Evolutionary conservation across 305 asterid genomes (phyloP).

Genomic region (Fraxinus floribunda): DNA sequence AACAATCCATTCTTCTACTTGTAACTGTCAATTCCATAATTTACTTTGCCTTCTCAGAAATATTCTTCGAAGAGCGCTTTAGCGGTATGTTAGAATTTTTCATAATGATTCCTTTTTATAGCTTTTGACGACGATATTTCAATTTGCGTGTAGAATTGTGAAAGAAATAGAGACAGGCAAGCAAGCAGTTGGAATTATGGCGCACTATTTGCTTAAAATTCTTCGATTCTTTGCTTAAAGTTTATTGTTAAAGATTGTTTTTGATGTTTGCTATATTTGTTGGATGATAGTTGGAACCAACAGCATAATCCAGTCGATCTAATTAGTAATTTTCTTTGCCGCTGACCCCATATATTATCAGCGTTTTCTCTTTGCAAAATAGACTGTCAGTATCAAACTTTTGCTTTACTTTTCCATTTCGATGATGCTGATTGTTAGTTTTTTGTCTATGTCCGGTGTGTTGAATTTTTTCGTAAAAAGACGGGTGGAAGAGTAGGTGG

Average conservation of each 20-base stretch:
- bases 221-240: neutral
- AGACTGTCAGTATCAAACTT: neutral
- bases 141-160: neutral
- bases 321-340: neutral
- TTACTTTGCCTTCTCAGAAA: slow-evolving; percentile 38
- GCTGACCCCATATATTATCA: neutral
- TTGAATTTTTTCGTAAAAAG: slow-evolving; percentile 25
- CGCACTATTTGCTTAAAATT: neutral
- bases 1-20: neutral
- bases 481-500: slow-evolving; percentile 91
- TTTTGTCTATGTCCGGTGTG: slow-evolving; percentile 9
- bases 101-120: neutral
- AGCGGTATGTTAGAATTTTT: slow-evolving; percentile 46
- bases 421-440: neutral
- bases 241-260: neutral
- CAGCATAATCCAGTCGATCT: neutral
- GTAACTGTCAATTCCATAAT: neutral
- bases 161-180: neutral
- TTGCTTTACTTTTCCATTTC: neutral
- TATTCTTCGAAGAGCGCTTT: slow-evolving; percentile 85
- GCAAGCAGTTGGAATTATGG: neutral
- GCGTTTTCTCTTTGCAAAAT: neutral
- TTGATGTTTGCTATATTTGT: neutral
- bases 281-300: neutral
- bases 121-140: neutral